Base-by-base conservation (phyloP, 2,329 filamentous ascomycete genomes). In the Bimuria novae-zelandiae region DNA sequence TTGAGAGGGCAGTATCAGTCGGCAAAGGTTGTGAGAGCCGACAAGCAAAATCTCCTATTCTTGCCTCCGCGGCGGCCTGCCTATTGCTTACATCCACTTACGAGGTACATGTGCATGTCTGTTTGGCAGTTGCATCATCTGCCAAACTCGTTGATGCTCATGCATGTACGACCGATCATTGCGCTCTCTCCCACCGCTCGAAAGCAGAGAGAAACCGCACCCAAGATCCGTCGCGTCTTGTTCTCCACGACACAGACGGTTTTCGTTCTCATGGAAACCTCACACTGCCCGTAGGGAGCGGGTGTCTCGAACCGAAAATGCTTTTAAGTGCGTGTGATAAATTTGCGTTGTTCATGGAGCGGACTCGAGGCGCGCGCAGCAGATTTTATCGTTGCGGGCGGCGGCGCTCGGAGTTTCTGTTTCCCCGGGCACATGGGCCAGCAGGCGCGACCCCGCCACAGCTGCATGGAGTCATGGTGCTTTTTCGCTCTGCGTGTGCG, bases 191-290 rank as follows among this genome's bases (percentile, higher is more conserved):
- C 77, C 79, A 82, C 70, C 53, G 70, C 68, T 61, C 60, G 61
- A 73, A 74, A 70, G 71, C 70, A 65, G 73, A 66, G 69, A 80
- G 79, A 74, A 76, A 82, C 79, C 80, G 80, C 80, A 82, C 80
- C 80, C 80, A 82, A 82, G 79, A 82, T 78, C 79, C 72, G 78
- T 75, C 74, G 56, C 61, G 53, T 69, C 76, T 36, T 74, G 63
- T 62, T 82, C 80, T 82, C 74, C 80, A 81, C 81, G 80, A 78
- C 76, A 73, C 77, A 76, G 79, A 82, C 80, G 80, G 80, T 81
- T 81, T 81, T 80, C 80, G 72, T 79, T 77, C 76, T 82, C 80
- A 82, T 82, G 74, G 79, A 77, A 27, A 75, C 71, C 69, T 70
- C 71, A 53, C 67, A 71, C 61, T 70, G 61, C 63, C 67, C 63